Evolutionary conservation across 2,329 filamentous ascomycete species (phyloP).

Genomic region (Verticillium albo-atrum): DNA sequence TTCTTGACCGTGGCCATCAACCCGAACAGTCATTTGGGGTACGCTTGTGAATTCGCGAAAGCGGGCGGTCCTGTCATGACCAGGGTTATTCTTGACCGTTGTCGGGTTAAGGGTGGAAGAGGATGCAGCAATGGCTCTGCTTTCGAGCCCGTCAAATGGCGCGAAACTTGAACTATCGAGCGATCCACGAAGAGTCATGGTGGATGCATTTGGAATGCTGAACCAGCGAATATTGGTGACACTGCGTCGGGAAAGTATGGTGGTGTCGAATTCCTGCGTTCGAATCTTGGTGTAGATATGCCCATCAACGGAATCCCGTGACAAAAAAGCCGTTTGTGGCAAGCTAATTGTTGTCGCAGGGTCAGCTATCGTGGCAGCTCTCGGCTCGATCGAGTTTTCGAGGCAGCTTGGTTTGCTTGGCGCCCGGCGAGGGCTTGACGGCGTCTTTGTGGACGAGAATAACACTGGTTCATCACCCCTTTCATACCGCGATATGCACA

Average conservation of each 20-base stretch:
- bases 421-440: neutral
- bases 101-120: neutral
- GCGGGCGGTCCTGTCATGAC: neutral
- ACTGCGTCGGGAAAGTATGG: constrained; percentile 22
- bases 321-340: constrained; percentile 24
- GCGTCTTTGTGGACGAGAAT: neutral
- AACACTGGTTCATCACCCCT: neutral
- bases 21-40: neutral
- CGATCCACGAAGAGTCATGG: constrained; percentile 1
- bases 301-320: constrained; percentile 14
- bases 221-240: constrained; percentile 25
- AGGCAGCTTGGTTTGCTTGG: constrained; percentile 3
- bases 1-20: neutral
- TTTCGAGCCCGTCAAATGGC: neutral
- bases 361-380: constrained; percentile 17
- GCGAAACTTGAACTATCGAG: constrained; percentile 9
- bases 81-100: neutral
- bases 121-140: neutral
- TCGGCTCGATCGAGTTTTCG: constrained; percentile 17
- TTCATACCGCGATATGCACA: neutral
- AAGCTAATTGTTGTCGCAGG: constrained; percentile 28
- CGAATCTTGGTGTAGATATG: constrained; percentile 15
- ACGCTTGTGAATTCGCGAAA: neutral
- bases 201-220: constrained; percentile 8
- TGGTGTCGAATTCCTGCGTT: constrained; percentile 14